Evolutionary conservation across 2,329 filamentous ascomycete genomes (phyloP).

Genomic region (Lecanicillium sp.): DNA sequence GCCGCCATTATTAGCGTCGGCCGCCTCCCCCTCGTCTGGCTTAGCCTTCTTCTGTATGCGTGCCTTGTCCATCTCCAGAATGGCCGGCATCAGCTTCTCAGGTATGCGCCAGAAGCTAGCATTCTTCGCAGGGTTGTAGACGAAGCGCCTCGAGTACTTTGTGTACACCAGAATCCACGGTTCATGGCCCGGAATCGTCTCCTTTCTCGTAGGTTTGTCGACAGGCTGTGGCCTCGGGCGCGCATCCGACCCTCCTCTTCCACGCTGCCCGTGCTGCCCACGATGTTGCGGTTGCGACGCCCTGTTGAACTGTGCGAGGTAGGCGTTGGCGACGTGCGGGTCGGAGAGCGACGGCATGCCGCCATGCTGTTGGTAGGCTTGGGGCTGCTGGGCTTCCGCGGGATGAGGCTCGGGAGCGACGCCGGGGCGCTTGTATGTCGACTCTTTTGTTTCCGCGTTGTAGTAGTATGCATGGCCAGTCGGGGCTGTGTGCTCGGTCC

Average conservation of each 20-base stretch:
- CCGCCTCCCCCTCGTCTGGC: constrained; percentile 9
- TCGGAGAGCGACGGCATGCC: constrained; percentile 37
- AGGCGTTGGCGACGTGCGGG: constrained; percentile 51
- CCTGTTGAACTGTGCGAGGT: constrained; percentile 46
- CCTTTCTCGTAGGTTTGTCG: constrained; percentile 76
- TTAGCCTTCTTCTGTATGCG: constrained; percentile 53
- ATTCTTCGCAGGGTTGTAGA: constrained; percentile 79
- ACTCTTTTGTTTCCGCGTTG: constrained; percentile 72
- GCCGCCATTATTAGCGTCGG: constrained; percentile 15
- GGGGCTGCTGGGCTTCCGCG: constrained; percentile 12
- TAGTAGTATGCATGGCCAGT: constrained; percentile 86
- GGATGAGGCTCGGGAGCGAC: constrained; percentile 14
- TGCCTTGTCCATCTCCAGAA: constrained; percentile 65
- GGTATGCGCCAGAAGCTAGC: constrained; percentile 95
- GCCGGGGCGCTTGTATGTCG: constrained; percentile 76
- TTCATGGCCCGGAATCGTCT: constrained; percentile 69
- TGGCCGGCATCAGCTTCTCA: constrained; percentile 72
- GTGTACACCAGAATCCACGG: constrained; percentile 94
- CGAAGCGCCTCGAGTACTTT: constrained; percentile 81
- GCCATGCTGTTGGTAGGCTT: constrained; percentile 22
- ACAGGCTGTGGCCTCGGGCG: constrained; percentile 59
- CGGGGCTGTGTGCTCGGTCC: constrained; percentile 90
- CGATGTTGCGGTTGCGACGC: constrained; percentile 28
- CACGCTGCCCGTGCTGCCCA: constrained; percentile 36
- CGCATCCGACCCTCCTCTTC: constrained; percentile 47